Base-by-base conservation (phyloP, 2,329 filamentous ascomycete species). In the Myotisia sp. region DNA sequence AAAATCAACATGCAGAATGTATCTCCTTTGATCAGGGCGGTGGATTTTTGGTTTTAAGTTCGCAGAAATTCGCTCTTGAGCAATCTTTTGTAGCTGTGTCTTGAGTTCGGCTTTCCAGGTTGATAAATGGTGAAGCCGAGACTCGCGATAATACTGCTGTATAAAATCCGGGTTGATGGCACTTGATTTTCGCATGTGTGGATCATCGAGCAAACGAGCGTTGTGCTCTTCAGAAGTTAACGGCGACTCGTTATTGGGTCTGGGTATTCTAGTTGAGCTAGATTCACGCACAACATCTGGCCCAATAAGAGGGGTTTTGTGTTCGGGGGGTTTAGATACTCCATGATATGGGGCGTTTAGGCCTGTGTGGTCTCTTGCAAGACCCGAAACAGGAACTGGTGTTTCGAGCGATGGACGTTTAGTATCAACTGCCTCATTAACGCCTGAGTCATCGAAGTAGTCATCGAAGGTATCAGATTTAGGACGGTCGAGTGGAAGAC, bases 41-140 rank as follows among this genome's bases (percentile, higher is more conserved):
- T 67, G 65, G 47, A 76, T 69, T 37, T 62, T 62, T 64, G 44
- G 62, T 4, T 42, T 51, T 13, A 54, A 60, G 57, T 52, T 47
- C 6, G 52, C 54, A 20, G 48, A 65, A 36, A 40, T 64, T 48
- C 77, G 83, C 45, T 92, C 79, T 1, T 72, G 70, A 6, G 86
- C 77, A 36, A 92, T 63, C 5, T 70, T 74, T 56, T 94, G 87
- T 51, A 98, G 76, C 47, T 80, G 76, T 0, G 84, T 77, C 55
- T 95, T 98, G 3, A 98, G 62, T 39, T 92, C 82, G 1, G 87
- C 81, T 63, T 95, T 98, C 92, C 90, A 95, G 1, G 83, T 84
- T 0, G 87, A 94, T 0, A 98, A 63, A 52, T 98, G 90, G 55
- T 98, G 92, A 13, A 98, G 66, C 16, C 90, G 78, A 41, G 87